Evolutionary conservation across 1,139 yeast species (phyloP).

Genomic region (Saccharomyces hybrid): DNA sequence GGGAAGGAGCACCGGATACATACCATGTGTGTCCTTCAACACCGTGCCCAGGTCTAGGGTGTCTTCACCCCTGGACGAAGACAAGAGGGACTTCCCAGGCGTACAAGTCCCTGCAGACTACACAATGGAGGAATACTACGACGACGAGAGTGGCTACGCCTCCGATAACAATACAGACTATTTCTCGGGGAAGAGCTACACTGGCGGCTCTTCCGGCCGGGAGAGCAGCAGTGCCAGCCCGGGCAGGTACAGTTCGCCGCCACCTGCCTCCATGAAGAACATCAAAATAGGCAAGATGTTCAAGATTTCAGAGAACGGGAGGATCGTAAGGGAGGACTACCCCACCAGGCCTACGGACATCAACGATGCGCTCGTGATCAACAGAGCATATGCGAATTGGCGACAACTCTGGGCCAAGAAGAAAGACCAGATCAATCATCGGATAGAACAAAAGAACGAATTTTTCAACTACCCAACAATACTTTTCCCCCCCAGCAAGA

Average conservation of each 20-base stretch:
- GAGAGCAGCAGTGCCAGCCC: not conserved
- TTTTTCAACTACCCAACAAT: slow-evolving; percentile 19
- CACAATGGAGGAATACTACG: slow-evolving; percentile 24
- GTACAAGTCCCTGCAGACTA: slow-evolving; percentile 19
- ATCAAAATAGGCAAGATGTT: slow-evolving; percentile 12
- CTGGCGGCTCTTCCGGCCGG: not conserved
- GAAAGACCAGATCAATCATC: slow-evolving; percentile 13
- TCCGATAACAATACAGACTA: slow-evolving; percentile 8
- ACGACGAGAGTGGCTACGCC: slow-evolving; percentile 19
- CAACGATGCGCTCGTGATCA: slow-evolving; percentile 27
- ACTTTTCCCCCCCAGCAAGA: slow-evolving; percentile 12
- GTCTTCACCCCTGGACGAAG: slow-evolving; percentile 14
- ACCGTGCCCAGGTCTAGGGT: slow-evolving; percentile 27
- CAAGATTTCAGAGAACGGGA: slow-evolving; percentile 21
- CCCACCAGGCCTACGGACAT: slow-evolving; percentile 28
- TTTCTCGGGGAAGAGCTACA: slow-evolving; percentile 6
- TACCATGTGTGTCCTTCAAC: slow-evolving; percentile 29
- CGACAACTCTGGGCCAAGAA: slow-evolving; percentile 18
- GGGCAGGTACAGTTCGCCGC: slow-evolving; percentile 1
- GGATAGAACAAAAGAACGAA: slow-evolving; percentile 9
- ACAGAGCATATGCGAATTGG: slow-evolving; percentile 21
- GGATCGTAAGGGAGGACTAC: slow-evolving; percentile 29
- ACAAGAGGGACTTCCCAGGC: slow-evolving; percentile 17
- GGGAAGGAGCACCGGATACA: slow-evolving; percentile 5
- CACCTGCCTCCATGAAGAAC: slow-evolving; percentile 5